phyloP scores from a whole-genome alignment of 768 basidiomycete species.

The Collybia sordida region DNA sequence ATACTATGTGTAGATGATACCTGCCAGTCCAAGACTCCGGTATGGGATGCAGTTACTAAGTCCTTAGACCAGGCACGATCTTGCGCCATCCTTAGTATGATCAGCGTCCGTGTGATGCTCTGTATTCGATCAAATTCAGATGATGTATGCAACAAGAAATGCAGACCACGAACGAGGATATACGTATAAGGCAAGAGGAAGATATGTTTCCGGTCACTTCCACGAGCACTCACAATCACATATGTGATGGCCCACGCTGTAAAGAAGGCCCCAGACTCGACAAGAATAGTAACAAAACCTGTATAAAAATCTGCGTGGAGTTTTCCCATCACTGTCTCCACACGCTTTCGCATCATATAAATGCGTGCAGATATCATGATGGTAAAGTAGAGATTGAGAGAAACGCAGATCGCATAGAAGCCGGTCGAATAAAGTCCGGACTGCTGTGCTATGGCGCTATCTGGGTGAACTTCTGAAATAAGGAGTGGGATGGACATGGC shows the following conservation, averaged over 20 bases:
- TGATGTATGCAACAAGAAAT: background rate
- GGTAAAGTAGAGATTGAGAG: constrained; percentile 17
- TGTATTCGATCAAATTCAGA: background rate
- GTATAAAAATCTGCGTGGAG: constrained; percentile 21
- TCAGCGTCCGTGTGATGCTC: constrained; percentile 36
- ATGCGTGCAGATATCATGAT: constrained; percentile 14
- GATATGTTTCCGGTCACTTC: constrained; percentile 2
- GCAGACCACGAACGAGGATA: constrained; percentile 13
- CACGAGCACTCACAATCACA: constrained; percentile 15
- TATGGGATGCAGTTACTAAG: constrained; percentile 27
- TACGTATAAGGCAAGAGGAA: constrained; percentile 18
- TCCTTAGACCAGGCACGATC: constrained; percentile 38
- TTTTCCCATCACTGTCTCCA: constrained; percentile 15
- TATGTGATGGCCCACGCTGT: constrained; percentile 18
- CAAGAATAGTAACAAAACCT: constrained; percentile 16
- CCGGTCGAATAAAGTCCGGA: constrained; percentile 8
- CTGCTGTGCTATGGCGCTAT: too few species aligned
- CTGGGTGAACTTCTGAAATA: constrained; percentile 13
- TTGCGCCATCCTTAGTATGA: constrained; percentile 38
- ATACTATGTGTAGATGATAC: constrained; percentile 36
- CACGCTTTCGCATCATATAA: constrained; percentile 12
- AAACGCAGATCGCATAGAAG: constrained; percentile 19
- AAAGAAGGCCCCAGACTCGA: constrained; percentile 22
- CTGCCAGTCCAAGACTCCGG: constrained; percentile 37
- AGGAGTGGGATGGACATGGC: constrained; percentile 21